Percentiles rank a stretch among this genome's conserved stretches.
Evolutionary conservation across 306 rosid species (phyloP).

Genomic region (Sphenostylis stenocarpa): DNA sequence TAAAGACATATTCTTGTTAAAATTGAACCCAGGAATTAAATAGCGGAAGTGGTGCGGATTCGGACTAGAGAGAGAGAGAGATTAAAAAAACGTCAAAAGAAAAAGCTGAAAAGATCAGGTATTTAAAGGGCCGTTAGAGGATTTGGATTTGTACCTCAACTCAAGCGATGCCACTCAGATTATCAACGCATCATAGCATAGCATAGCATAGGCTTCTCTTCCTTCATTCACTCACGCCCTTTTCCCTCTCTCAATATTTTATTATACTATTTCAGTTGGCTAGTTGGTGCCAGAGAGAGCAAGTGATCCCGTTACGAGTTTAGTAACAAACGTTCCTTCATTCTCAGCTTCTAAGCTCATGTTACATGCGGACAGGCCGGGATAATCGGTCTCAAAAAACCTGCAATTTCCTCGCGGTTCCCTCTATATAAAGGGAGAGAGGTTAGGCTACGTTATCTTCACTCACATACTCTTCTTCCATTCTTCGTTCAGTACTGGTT

Average conservation of each 20-base stretch:
- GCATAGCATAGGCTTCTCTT: neutral
- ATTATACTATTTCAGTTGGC: neutral
- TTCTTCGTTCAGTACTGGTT: no score
- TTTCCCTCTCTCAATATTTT: neutral
- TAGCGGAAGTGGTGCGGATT: constrained; percentile 26
- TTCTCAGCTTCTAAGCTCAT: neutral
- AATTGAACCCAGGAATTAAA: constrained; percentile 11
- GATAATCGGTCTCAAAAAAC: constrained; percentile 42
- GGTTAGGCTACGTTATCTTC: no score
- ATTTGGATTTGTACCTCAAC: constrained; percentile 29
- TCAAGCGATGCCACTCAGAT: constrained; percentile 24
- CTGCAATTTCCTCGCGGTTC: constrained; percentile 13
- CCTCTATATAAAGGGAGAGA: constrained; percentile 27
- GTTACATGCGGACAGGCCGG: constrained; percentile 38
- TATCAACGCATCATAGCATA: constrained; percentile 17
- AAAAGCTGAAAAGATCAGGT: constrained; percentile 40
- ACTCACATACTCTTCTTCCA: no score
- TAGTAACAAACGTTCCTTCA: neutral
- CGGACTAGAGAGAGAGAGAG: neutral
- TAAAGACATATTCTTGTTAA: constrained; percentile 36
- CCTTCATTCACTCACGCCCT: neutral
- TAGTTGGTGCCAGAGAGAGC: neutral
- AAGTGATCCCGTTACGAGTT: neutral
- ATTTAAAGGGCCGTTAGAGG: constrained; percentile 41
- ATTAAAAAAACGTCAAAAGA: neutral